These are phyloP conservation scores for Paecilomyces niveus DNA, from an alignment of 2,329 filamentous ascomycete genomes.

Conservation along the genomic window DNA sequence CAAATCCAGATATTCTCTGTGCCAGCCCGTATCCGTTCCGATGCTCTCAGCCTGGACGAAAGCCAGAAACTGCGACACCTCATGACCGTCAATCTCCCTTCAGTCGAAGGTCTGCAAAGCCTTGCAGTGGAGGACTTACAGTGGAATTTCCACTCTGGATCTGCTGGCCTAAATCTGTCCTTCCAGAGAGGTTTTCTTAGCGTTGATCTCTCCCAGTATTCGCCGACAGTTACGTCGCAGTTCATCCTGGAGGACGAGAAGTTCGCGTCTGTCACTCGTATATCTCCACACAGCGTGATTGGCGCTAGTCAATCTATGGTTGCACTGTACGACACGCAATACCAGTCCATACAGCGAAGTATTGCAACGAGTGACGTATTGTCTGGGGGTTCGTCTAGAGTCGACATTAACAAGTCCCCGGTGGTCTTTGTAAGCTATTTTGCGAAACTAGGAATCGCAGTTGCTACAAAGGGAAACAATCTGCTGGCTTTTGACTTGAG, in stretches of 20 bases:
- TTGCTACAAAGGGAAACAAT: slow-evolving; percentile 34
- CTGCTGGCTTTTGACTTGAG: slow-evolving; percentile 40
- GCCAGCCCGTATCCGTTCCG: slow-evolving; percentile 17
- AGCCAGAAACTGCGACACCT: slow-evolving; percentile 30
- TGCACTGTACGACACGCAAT: slow-evolving; percentile 41
- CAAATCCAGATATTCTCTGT: slow-evolving; percentile 34
- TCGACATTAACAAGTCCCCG: slow-evolving; percentile 14
- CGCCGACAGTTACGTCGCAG: slow-evolving; percentile 29
- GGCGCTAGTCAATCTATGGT: slow-evolving; percentile 34
- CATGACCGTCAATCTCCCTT: slow-evolving; percentile 27
- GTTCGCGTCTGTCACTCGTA: slow-evolving; percentile 36
- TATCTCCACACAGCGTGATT: slow-evolving; percentile 37
- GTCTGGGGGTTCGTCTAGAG: slow-evolving; percentile 14
- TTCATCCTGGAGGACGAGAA: slow-evolving; percentile 29
- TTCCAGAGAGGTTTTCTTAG: slow-evolving; percentile 34
- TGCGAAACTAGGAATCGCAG: slow-evolving; percentile 34
- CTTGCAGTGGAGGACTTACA: slow-evolving; percentile 11
- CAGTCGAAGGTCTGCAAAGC: slow-evolving; percentile 16
- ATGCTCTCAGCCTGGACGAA: slow-evolving; percentile 17
- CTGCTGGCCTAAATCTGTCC: slow-evolving; percentile 32
- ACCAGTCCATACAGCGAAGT: slow-evolving; percentile 38
- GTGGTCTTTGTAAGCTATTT: slow-evolving; percentile 38
- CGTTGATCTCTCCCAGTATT: slow-evolving; percentile 37
- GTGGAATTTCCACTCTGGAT: slow-evolving; percentile 35
- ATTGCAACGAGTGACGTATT: slow-evolving; percentile 26